phyloP scores from a whole-genome alignment of 331 rosid genomes.

The Phaseolus coccineus region DNA sequence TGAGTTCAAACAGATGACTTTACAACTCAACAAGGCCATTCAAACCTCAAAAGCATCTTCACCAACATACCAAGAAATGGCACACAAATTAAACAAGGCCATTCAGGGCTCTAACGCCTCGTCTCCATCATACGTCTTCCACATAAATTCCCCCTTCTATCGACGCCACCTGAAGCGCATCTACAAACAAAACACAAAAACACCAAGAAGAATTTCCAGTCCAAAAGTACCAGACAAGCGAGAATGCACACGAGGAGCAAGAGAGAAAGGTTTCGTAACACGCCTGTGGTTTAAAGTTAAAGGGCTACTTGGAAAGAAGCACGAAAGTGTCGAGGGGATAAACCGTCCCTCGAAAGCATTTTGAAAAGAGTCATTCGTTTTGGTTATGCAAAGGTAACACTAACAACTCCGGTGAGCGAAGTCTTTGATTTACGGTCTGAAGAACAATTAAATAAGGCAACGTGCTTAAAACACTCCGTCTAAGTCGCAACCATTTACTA shows the following conservation, averaged over 20 bases:
- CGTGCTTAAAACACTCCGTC: neutral
- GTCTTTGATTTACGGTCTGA: neutral
- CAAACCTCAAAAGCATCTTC: slow-evolving; percentile 51
- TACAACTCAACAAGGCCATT: slow-evolving; percentile 71
- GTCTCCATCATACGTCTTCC: slow-evolving; percentile 39
- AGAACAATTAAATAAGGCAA: neutral
- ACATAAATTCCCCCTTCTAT: slow-evolving; percentile 55
- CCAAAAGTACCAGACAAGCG: slow-evolving; percentile 35
- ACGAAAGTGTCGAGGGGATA: slow-evolving; percentile 33
- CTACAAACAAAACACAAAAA: slow-evolving; percentile 37
- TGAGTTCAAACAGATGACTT: slow-evolving; percentile 65
- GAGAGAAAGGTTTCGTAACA: slow-evolving; percentile 51
- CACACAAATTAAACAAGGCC: slow-evolving; percentile 57
- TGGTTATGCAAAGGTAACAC: slow-evolving; percentile 24
- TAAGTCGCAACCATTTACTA: neutral
- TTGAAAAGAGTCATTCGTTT: neutral
- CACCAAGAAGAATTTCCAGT: slow-evolving; percentile 51
- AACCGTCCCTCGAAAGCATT: slow-evolving; percentile 16
- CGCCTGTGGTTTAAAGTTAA: slow-evolving; percentile 73
- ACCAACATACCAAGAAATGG: slow-evolving; percentile 50
- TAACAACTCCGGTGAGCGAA: neutral
- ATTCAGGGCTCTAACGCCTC: slow-evolving; percentile 52
- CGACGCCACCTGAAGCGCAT: slow-evolving; percentile 51
- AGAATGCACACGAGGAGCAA: slow-evolving; percentile 28
- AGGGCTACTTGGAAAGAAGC: slow-evolving; percentile 50